phyloP scores from a whole-genome alignment of 352 stramenopile species.

The Pilasporangium apinafurcum region DNA sequence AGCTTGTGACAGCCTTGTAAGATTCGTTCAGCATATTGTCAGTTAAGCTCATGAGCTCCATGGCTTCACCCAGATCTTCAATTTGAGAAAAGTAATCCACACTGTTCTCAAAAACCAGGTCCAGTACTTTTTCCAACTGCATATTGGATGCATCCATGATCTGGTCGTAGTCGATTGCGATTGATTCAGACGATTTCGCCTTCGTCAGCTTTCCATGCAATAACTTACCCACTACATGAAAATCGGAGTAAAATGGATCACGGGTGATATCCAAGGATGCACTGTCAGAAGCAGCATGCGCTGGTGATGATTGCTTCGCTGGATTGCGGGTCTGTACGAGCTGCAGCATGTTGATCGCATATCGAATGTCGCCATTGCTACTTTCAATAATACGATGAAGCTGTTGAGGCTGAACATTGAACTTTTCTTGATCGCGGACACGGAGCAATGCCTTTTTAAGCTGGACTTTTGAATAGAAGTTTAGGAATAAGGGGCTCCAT shows the following conservation, averaged over 20 bases:
- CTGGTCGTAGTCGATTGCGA: slow-evolving; percentile 26
- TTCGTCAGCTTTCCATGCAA: slow-evolving; percentile 53
- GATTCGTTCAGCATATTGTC: slow-evolving; percentile 49
- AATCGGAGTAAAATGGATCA: slow-evolving; percentile 78
- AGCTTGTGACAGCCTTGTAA: slow-evolving; percentile 38
- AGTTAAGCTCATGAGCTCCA: slow-evolving; percentile 65
- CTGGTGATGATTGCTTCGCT: background rate
- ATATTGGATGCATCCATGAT: slow-evolving; percentile 53
- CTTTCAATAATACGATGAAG: slow-evolving; percentile 47
- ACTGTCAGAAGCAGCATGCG: background rate
- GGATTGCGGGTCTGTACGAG: slow-evolving; percentile 15
- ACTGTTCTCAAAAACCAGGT: slow-evolving; percentile 72
- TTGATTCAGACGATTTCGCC: slow-evolving; percentile 2
- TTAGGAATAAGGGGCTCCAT: no score
- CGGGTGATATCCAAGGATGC: slow-evolving; percentile 13
- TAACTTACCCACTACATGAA: slow-evolving; percentile 75
- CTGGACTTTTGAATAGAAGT: no score
- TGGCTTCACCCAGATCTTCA: slow-evolving; percentile 50
- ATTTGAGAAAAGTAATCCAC: slow-evolving; percentile 68
- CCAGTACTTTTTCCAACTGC: slow-evolving; percentile 47
- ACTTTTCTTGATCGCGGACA: slow-evolving; percentile 30
- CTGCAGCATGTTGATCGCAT: slow-evolving; percentile 79
- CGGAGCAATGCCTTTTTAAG: slow-evolving; percentile 64
- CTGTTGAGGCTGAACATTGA: slow-evolving; percentile 12
- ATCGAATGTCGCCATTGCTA: slow-evolving; percentile 70